Evolutionary conservation across 768 basidiomycete species (phyloP).

Genomic region (Exidia glandulosa): DNA sequence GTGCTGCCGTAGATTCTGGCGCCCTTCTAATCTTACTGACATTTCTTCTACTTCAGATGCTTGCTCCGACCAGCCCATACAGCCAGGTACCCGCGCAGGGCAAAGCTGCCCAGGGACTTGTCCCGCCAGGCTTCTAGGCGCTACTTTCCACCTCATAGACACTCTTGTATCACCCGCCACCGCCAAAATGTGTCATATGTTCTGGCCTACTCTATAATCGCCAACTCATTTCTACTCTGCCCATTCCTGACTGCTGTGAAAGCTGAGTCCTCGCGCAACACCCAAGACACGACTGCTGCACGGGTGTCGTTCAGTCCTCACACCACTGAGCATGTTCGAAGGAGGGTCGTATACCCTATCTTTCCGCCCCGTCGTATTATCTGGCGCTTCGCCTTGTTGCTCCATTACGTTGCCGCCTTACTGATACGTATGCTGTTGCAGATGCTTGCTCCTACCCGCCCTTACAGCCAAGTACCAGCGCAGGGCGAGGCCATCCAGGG

Average conservation of each 20-base stretch:
- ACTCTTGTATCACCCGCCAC: too few relatives aligned
- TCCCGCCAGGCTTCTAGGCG: conserved; percentile 71
- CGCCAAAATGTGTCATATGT: too few relatives aligned
- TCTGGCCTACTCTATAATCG: too few relatives aligned
- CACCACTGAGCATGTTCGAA: too few relatives aligned
- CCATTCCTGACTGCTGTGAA: too few relatives aligned
- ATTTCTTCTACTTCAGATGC: conserved; percentile 45
- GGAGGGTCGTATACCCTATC: too few relatives aligned
- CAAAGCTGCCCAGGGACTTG: conserved; percentile 37
- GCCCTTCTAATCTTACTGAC: conserved; percentile 3
- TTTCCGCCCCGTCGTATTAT: conserved; percentile 3
- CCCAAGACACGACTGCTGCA: too few relatives aligned
- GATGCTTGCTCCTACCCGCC: conserved; percentile 59
- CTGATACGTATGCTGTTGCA: conserved; percentile 19
- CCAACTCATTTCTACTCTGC: too few relatives aligned
- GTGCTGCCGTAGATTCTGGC: conserved; percentile 1
- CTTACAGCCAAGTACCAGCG: conserved; percentile 40
- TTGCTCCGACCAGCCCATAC: conserved; percentile 48
- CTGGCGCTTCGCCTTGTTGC: too few relatives aligned
- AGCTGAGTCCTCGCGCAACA: too few relatives aligned
- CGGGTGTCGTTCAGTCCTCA: too few relatives aligned
- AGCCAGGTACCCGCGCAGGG: conserved; percentile 30
- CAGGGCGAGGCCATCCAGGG: conserved; percentile 26
- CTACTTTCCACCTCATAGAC: too few relatives aligned
- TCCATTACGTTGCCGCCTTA: conserved; percentile 6